A percentile compares a stretch with the other conserved stretches of the same genome.
Conservation (phyloP, 1,139 yeast genomes). For the Pichiaceae sp. region DNA sequence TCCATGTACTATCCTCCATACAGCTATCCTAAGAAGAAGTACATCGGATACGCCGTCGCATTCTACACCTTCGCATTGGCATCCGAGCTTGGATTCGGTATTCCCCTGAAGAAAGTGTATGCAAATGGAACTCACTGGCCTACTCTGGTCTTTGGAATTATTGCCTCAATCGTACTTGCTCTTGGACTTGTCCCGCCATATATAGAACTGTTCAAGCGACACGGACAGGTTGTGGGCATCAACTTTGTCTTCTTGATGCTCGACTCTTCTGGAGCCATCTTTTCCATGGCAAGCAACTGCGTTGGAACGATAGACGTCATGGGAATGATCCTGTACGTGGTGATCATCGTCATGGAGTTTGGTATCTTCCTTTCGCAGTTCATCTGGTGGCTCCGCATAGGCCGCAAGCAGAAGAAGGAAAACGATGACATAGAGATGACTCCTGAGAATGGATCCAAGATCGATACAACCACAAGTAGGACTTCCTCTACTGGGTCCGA, state of each 20-base stretch:
- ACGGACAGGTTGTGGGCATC: conserved; percentile 49
- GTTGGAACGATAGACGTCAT: conserved; percentile 42
- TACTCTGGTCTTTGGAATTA: conserved; percentile 40
- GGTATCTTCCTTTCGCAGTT: conserved; percentile 42
- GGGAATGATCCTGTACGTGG: conserved; percentile 45
- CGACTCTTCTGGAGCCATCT: conserved; percentile 47
- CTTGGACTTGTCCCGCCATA: conserved; percentile 49
- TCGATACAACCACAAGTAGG: not conserved
- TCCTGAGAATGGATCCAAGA: not conserved
- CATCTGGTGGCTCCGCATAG: conserved; percentile 37
- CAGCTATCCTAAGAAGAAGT: conserved; percentile 20
- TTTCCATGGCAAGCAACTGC: conserved; percentile 41
- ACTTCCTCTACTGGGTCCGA: too few species aligned
- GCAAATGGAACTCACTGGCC: conserved; percentile 45
- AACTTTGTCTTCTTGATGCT: conserved; percentile 41
- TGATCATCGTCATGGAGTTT: conserved; percentile 40
- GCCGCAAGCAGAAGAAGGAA: conserved; percentile 6
- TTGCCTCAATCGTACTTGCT: conserved; percentile 42
- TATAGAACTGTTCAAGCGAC: conserved; percentile 40
- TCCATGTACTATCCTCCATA: conserved; percentile 48
- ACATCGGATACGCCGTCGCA: conserved; percentile 21
- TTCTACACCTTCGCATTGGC: conserved; percentile 34
- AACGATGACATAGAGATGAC: conserved; percentile 2
- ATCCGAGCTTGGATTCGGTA: conserved; percentile 39
- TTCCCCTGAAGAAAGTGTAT: conserved; percentile 43